Base-by-base conservation (phyloP, 768 basidiomycete genomes). In the Mycena polygramma region DNA sequence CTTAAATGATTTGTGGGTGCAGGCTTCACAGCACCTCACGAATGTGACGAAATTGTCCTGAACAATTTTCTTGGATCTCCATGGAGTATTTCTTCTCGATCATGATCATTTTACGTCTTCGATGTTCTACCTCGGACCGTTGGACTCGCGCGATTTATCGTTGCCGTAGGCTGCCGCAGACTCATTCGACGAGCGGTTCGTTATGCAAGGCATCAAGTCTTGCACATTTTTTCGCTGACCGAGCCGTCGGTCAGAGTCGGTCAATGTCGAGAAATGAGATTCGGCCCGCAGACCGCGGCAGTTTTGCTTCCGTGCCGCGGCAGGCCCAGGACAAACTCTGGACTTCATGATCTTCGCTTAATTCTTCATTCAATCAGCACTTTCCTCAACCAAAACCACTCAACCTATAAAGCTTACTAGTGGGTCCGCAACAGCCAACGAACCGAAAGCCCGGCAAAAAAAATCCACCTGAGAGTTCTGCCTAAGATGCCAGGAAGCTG, bases 271-370 rank as follows among this genome's bases (percentile, higher is more conserved):
- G 41, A 41, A 41, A 41, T 41, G 4, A 11, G 41, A 41, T 41
- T 46, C 15, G 45, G 45, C 8, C 45, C 14, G 15, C 14, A 46
- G 45, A 46, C 51, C 49, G 49, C 9, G 9, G 19, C 46, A 62
- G 43, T 37, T 59, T 46, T 54, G 30, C 58, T 19, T 70, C 58
- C 63, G 45, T 64, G 63, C 69, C 63, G 69, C 63, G 69, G 58
- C 57, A 69, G 19, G 36, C 39, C 17, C 7, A 20, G 45, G 48
- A 22, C 24, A 13, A 30, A 30, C 30, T 30, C 30, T 30, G 30
- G 30, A 30, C 6, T 53, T 65, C 65, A 61, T 71, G 70, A 67
- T 71, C 60, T 4, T 71, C 69, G 63, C 63, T 65, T 63, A 59
- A 37, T 60, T 57, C 46, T 45, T 43, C 37, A 37, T 65, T 49